Evolutionary conservation across 192 early-diverging fungal genomes (phyloP), one percentile per base, ranked within the genome.

Genomic region (Podochytrium sp.): DNA sequence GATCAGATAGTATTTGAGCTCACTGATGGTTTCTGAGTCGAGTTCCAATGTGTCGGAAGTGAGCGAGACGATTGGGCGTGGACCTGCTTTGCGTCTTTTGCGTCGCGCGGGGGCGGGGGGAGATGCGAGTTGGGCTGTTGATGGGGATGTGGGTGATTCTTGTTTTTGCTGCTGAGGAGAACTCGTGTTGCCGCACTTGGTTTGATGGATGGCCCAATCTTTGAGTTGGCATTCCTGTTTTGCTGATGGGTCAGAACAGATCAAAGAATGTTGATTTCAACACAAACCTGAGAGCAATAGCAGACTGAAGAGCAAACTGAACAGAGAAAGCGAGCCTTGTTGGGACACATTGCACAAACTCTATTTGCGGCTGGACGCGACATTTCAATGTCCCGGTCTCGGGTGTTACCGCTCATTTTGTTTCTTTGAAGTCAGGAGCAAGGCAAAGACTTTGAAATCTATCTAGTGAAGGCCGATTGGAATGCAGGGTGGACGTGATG

Each of bases 1-100:
- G 34, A 85, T 71, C 72, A 93, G 88, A 74, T 93, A 95, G 73
- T 86, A 95, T 71, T 84, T 84, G 40, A 95, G 74, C 53, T 93
- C 90, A 18, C 86, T 84, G 5, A 84, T 80, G 43, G 73, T 71
- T 35, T 90, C 88, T 33, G 85, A 84, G 52, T 90, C 84, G 33
- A 68, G 49, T 50, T 65, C 63, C 20, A 42, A 42, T 12, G 35
- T 29, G 12, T 42, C 29, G 12, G 63, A 14, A 38, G 16, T 49
- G 38, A 49, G 10, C 14, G 27, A 4, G 4, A 27, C 12, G 25
- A 34, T 37, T 1, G 58, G 10, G 16, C 29, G 30, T 33, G 10
- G 33, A 34, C 29, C 37, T 16, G 55, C 55, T 27, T 7, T 25
- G 55, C 47, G 38, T 50, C 23, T 14, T 65, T 62, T 18, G 60